Conservation (phyloP, 257 asterid species). For the Lantana camara region DNA sequence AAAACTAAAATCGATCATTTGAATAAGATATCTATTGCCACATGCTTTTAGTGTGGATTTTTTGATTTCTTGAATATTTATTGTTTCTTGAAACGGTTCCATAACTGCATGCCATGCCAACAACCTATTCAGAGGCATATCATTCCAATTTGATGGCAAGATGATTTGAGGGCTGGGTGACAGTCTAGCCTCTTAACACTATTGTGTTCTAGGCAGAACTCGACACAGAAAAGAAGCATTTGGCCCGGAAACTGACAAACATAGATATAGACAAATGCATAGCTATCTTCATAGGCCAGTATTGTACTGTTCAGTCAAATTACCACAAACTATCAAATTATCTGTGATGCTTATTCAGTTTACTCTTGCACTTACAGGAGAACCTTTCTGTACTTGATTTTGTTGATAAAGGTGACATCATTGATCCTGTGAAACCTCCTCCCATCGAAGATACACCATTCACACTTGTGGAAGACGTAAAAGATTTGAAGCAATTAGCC, state of each 20-base stretch:
- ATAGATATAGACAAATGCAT: background rate
- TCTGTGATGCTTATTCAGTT: slow-evolving; percentile 1
- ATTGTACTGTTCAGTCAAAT: slow-evolving; percentile 8
- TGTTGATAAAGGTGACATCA: slow-evolving; percentile 51
- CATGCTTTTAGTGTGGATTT: background rate
- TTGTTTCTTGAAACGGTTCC: background rate
- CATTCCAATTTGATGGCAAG: background rate
- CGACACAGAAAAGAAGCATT: no score
- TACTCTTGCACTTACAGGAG: slow-evolving; percentile 56
- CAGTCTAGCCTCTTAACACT: background rate
- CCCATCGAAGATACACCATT: slow-evolving; percentile 79
- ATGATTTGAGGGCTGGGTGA: slow-evolving; percentile 2
- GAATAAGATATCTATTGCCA: background rate
- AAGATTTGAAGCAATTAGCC: slow-evolving; percentile 86
- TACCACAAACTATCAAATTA: background rate
- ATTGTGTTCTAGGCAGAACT: no score
- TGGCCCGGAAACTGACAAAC: slow-evolving; percentile 14
- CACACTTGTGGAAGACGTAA: slow-evolving; percentile 74
- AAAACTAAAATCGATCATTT: slow-evolving; percentile 10
- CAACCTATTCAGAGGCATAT: background rate
- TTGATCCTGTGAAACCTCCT: slow-evolving; percentile 67
- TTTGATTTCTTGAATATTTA: background rate
- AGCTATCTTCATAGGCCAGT: slow-evolving; percentile 2
- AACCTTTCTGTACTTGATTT: slow-evolving; percentile 64
- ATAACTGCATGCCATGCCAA: slow-evolving; percentile 1